A percentile compares a stretch with the other conserved stretches of the same genome.
Conservation (phyloP, 2,329 filamentous ascomycete genomes). For the Apiospora marii region DNA sequence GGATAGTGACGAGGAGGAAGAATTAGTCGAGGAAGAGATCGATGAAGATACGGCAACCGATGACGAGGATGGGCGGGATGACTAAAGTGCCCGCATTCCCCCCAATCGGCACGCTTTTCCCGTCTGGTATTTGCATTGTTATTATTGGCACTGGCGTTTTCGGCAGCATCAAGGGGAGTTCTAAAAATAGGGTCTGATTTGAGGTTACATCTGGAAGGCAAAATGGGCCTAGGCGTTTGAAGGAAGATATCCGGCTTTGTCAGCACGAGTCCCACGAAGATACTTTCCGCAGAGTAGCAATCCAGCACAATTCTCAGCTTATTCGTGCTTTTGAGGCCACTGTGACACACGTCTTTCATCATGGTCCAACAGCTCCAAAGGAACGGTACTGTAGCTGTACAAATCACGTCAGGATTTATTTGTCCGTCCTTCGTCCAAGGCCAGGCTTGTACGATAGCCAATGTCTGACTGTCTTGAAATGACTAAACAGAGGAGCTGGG, state of each 20-base stretch:
- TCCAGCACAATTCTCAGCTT: background rate
- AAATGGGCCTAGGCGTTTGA: background rate
- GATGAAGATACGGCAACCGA: slow-evolving; percentile 62
- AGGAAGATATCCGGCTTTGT: slow-evolving; percentile 21
- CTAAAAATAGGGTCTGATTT: slow-evolving; percentile 3
- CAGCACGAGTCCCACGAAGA: slow-evolving; percentile 5
- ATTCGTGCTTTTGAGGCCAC: background rate
- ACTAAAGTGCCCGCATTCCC: slow-evolving; percentile 35
- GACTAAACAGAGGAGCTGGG: background rate
- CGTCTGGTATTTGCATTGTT: slow-evolving; percentile 19
- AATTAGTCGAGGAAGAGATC: slow-evolving; percentile 45
- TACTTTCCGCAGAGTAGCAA: slow-evolving; percentile 7
- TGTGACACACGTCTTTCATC: slow-evolving; percentile 9
- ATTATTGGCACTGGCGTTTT: slow-evolving; percentile 26
- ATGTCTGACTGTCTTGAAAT: background rate
- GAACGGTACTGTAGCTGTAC: too few species aligned
- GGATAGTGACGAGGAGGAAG: slow-evolving; percentile 53
- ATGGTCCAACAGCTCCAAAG: background rate
- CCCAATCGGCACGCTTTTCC: background rate
- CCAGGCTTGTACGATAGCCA: too few species aligned
- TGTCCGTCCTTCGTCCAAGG: background rate
- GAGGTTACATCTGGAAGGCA: slow-evolving; percentile 15
- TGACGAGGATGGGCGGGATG: slow-evolving; percentile 52
- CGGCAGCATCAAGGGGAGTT: slow-evolving; percentile 19
- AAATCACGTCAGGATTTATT: background rate